Base-by-base conservation (phyloP, 352 stramenopile species). In the Globisporangium apiculatum region DNA sequence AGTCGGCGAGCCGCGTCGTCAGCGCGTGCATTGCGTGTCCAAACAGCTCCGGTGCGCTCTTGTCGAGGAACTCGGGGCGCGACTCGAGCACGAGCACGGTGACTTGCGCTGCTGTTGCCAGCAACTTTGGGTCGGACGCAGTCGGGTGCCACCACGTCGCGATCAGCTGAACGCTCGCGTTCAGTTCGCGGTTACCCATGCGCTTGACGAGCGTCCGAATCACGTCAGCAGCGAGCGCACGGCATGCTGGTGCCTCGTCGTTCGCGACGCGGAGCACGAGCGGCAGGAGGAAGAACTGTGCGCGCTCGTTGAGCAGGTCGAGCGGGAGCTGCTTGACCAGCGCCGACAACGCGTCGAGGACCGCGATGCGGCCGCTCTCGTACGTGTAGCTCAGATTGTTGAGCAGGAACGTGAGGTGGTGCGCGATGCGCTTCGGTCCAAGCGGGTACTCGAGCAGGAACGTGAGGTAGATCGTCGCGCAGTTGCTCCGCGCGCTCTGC, bases 371-470 rank as follows among this genome's bases (percentile, higher is more conserved):
- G 8, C 96, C 96, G 54, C 94, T 97, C 62, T 98, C 87, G 69
- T 98, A 96, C 62, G 95, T 87, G 67, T 98, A 99, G 60, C 88
- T 94, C 14, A 98, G 75, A 67, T 99, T 99, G 41, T 97, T 86
- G 10, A 99, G 63, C 51, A 98, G 66, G 62, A 98, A 97, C 64
- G 95, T 95, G 51, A 99, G 66, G 60, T 98, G 93, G 58, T 92
- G 84, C 61, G 95, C 87, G 38, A 98, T 67, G n/a, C 93, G 74
- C 75, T 97, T 97, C 53, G 82, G 77, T 1, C 90, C 94, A 57
- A 99, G 85, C 10, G 95, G 95, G 70, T 98, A 99, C 55, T 98
- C 89, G 46, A 99, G 68, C 51, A 99, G 77, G 65, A 98, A 99
- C 7, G 74, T 86, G 61, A 90, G 77, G 55, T 87, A 94, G 66